Evolutionary conservation across 2,329 filamentous ascomycete species (phyloP).

Genomic region (Fusarium sp.): DNA sequence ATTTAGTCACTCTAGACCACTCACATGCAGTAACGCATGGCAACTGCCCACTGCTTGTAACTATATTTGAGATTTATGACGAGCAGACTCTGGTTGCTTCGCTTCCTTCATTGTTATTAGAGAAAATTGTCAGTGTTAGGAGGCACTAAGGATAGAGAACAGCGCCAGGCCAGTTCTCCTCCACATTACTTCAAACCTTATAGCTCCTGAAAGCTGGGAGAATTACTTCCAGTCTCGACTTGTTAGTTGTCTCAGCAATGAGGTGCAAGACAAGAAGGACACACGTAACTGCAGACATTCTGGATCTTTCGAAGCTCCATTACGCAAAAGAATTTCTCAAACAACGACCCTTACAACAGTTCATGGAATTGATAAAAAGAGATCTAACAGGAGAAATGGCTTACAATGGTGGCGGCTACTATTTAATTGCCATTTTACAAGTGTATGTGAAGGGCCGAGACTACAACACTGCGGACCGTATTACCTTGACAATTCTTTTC

Average conservation of each 20-base stretch:
- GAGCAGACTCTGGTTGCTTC: fast-evolving
- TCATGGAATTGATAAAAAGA: fast-evolving
- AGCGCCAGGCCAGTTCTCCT: too few species aligned
- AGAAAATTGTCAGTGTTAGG: neutral
- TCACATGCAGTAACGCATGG: neutral
- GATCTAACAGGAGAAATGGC: fast-evolving
- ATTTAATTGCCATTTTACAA: fast-evolving
- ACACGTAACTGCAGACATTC: fast-evolving
- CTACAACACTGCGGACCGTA: fast-evolving
- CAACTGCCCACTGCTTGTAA: fast-evolving
- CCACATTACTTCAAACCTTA: neutral
- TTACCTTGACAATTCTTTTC: fast-evolving
- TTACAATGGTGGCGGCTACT: fast-evolving
- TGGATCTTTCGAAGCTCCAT: fast-evolving
- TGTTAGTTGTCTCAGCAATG: neutral
- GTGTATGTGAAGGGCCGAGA: neutral
- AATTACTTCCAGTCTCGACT: too few species aligned
- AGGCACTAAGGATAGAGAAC: neutral
- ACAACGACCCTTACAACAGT: neutral
- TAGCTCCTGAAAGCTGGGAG: fast-evolving
- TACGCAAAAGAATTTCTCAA: fast-evolving
- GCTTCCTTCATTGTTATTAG: neutral
- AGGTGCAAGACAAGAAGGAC: neutral
- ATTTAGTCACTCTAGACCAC: neutral
- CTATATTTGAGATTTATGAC: fast-evolving